Percentiles rank a stretch among this genome's conserved stretches.
Evolutionary conservation across 805 yeast genomes (phyloP).

Genomic region (Zygotorulaspora chibaensis): DNA sequence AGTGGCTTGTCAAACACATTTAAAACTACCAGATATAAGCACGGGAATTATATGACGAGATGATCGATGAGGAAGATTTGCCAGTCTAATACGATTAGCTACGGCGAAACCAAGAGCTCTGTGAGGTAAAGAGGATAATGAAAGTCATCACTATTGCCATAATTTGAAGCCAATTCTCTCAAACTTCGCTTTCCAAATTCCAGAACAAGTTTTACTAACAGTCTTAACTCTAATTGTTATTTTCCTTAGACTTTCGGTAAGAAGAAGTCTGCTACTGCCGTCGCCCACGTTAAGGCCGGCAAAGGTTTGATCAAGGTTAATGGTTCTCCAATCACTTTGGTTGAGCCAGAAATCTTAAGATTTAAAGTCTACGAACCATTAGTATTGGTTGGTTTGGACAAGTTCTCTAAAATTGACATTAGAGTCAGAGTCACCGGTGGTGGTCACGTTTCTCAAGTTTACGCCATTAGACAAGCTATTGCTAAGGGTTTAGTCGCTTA

Average conservation of each 20-base stretch:
- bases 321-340: constrained; percentile 99
- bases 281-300: constrained; percentile 99
- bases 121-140: too few relatives aligned
- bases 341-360: constrained; percentile 98
- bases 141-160: background rate
- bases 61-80: too few relatives aligned
- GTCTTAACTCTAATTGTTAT: constrained; percentile 7
- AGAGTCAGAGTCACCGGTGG: constrained; percentile 99
- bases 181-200: too few relatives aligned
- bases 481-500: constrained; percentile 99
- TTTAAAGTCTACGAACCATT: constrained; percentile 99
- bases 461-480: constrained; percentile 99
- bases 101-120: too few relatives aligned
- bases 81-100: too few relatives aligned
- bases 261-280: constrained; percentile 99
- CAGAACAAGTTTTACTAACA: constrained; percentile 14
- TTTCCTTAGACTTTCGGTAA: constrained; percentile 91
- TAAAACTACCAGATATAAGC: too few relatives aligned
- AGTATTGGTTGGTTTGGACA: constrained; percentile 96
- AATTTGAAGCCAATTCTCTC: too few relatives aligned
- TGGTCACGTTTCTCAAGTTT: constrained; percentile 99
- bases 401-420: constrained; percentile 96
- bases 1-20: too few relatives aligned
- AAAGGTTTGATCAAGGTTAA: constrained; percentile 98
- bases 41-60: too few relatives aligned